Percentiles rank a stretch among this genome's conserved stretches.
These are phyloP conservation scores for Sanghuangporus baumii DNA, from an alignment of 1,284 basidiomycete species.

Conservation along the genomic window DNA sequence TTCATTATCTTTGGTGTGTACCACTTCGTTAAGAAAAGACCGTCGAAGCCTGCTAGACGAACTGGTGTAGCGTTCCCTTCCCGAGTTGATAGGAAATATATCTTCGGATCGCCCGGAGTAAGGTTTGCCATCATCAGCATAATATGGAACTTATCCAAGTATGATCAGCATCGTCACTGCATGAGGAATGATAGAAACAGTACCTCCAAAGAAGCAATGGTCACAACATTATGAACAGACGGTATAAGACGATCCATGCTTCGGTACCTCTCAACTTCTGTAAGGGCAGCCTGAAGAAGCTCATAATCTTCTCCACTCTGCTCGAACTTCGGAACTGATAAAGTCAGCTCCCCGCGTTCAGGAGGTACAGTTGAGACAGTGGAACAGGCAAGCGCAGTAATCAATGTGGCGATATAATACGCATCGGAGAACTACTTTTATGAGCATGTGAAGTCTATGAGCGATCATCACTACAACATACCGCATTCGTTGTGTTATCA, in stretches of 20 bases:
- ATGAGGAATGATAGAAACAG: conserved; percentile 21
- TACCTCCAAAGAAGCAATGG: conserved; percentile 85
- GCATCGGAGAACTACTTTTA: conserved; percentile 77
- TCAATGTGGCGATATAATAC: conserved; percentile 84
- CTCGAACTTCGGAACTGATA: conserved; percentile 57
- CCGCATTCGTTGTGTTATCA: conserved; percentile 89
- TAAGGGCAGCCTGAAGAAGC: conserved; percentile 65
- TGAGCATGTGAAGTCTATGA: background rate
- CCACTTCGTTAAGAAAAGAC: conserved; percentile 88
- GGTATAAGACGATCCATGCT: conserved; percentile 95
- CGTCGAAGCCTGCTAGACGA: conserved; percentile 89
- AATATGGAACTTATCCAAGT: conserved; percentile 63
- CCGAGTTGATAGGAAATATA: conserved; percentile 87
- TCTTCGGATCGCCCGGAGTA: conserved; percentile 73
- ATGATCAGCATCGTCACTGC: conserved; percentile 2
- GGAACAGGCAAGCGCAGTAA: conserved; percentile 77
- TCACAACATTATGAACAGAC: conserved; percentile 91
- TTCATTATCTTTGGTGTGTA: conserved; percentile 78
- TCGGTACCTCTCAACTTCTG: conserved; percentile 86
- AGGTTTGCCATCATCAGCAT: conserved; percentile 77
- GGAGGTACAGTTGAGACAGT: conserved; percentile 69
- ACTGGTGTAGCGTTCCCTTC: conserved; percentile 93
- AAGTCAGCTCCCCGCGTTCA: conserved; percentile 71
- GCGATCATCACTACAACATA: conserved; percentile 27
- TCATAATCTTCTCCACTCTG: conserved; percentile 62